Evolutionary conservation across 306 rosid species (phyloP), one percentile per base, ranked within the genome.

Genomic region (Prunus salicina): DNA sequence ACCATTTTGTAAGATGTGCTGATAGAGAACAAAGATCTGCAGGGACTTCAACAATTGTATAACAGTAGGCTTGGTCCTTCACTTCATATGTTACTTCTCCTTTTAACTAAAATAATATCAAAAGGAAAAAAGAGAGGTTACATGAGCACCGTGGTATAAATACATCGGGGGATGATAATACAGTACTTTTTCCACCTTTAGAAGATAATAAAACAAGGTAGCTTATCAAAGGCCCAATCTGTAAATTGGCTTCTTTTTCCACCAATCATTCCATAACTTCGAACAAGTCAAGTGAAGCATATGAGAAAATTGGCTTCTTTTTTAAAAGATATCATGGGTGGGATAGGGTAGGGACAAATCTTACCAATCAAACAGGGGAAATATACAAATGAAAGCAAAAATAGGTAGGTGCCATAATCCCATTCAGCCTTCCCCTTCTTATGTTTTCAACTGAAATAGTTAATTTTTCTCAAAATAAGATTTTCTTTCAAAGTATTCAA

Each of bases 81-180:
- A 88, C 72, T 79, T 95, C 97, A 75, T 85, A 92, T 74, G 91
- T 89, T 82, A 95, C 86, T 90, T 95, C 98, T 77, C 93, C 97
- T 83, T 67, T 89, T 78, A 89, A 68, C 98, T 95, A 84, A 75
- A 60, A 78, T 27, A 67, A 74, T 61, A 53, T 65, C 67, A 78
- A 27, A 64, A 32, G 25, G n/a, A 57, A 69, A 45, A 74, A 74
- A 67, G 71, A 68, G 66, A 51, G 46, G 70, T 64, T 46, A 41
- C 52, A 65, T 69, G 52, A 67, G 71, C 27, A 77, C 53, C 69
- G 62, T 15, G 67, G 67, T 43, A 69, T 46, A 57, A 12, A 67
- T 20, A 56, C 5, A 67, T 13, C 25, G 3, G 53, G 30, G 65
- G 19, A 60, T 12, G 18, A 53, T 0, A 43, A 38, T 9, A 27